Evolutionary conservation across 495 filamentous ascomycete species (phyloP), one percentile per base, ranked within the genome.

Genomic region (Xylaria venustula): DNA sequence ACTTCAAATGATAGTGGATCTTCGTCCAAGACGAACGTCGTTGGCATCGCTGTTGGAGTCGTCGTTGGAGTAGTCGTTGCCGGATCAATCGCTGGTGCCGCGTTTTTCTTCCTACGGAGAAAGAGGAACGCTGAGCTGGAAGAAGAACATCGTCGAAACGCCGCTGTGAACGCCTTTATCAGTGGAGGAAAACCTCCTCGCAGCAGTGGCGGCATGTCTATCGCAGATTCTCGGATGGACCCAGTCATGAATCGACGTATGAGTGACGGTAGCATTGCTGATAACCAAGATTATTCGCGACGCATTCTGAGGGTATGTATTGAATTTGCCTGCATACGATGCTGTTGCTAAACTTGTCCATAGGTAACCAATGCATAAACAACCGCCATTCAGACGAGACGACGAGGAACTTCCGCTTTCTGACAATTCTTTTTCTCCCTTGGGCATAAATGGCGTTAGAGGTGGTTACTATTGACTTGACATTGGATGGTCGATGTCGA

Each of bases 181-280:
- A 78, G 77, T 53, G 81, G 84, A 55, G 75, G 76, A 63, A 88
- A 90, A 73, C 69, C 76, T 1, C 70, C 76, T 6, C 76, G 77
- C 23, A 81, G 77, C 71, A 81, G 80, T 48, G 78, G 81, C 57
- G 80, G 81, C 60, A 76, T 78, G 32, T 88, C 88, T 26, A 86
- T 88, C 79, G 81, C 82, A 9, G 93, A 98, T 73, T 88, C 89
- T 45, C 85, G 95, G 22, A 88, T 97, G 60, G 94, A 98, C 64
- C 91, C 93, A 22, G 86, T 88, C 50, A 90, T 97, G 87, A 86
- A 94, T 64, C 82, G 92, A 69, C 85, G 94, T 73, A 87, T 93
- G 78, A 98, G 94, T 75, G 90, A 93, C 74, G 94, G 93, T 65
- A 97, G 93, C 77, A 98, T 98, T 71, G 93, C 93, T 66, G 95